Base-by-base conservation (phyloP, 768 basidiomycete genomes). In the Collybiopsis luxurians region DNA sequence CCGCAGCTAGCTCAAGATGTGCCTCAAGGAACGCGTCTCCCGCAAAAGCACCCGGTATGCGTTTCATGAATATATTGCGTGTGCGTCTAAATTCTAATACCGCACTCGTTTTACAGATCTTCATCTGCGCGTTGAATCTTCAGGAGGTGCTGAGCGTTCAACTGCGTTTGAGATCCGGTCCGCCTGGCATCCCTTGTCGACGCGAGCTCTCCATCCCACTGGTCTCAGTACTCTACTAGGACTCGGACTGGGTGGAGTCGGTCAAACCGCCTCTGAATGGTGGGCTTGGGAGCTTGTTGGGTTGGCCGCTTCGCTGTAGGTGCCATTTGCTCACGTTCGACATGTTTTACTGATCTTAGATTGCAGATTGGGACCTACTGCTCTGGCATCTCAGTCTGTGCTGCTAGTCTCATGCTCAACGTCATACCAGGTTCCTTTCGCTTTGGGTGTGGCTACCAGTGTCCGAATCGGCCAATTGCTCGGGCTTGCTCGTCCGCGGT, bases 281-380 rank as follows among this genome's bases (percentile, higher is more conserved):
- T 98, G 95, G 94, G 87, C 89, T 36, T 96, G 96, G 96, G 95
- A 96, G 71, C 79, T 93, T 4, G 71, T 90, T 28, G 86, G 85
- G 21, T 73, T 83, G 2, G 80, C 76, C 5, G 80, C 81, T 3
- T 77, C 76, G 61, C 60, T 79, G 74, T 79, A 61, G 55, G 77
- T 67, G 6, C 2, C 12, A 17, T 2, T 28, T 30, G 39, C 4
- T 15, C 28, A n/a, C 13, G 17, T 42, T n/a, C 15, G 11, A 42
- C 52, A n/a, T 17, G 19, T 42, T 55, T 34, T 23, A 13, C n/a
- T 31, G 2, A 34, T 44, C 36, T 42, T 13, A 42, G n/a, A n/a
- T 31, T 12, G 15, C 54, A 90, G 90, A 43, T 72, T 97, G 0
- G 93, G 95, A 1, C 86, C 95, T 1, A 79, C 84, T 4, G 75